These are phyloP conservation scores for Pythium utonaiense DNA, from an alignment of 352 stramenopile species.

Conservation along the genomic window DNA sequence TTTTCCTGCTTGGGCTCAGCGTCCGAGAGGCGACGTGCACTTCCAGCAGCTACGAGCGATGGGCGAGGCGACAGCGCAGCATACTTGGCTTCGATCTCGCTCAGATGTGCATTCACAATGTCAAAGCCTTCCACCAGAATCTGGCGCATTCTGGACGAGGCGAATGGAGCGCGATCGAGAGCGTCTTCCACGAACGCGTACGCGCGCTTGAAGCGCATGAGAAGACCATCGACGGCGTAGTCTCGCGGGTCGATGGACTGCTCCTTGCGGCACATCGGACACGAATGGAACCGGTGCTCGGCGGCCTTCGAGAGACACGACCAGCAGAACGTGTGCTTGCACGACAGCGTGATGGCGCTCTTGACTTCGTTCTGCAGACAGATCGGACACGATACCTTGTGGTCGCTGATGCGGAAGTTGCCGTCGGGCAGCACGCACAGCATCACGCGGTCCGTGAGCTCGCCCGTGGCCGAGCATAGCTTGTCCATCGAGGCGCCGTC, in stretches of 20 bases:
- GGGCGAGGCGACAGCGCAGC: slow-evolving; percentile 42
- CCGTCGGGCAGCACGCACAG: slow-evolving; percentile 63
- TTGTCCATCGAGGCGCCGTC: slow-evolving; percentile 49
- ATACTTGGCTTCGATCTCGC: slow-evolving; percentile 56
- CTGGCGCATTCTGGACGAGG: slow-evolving; percentile 59
- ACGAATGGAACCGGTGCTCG: slow-evolving; percentile 73
- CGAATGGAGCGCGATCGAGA: slow-evolving; percentile 46
- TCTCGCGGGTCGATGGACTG: slow-evolving; percentile 77
- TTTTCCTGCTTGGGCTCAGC: background rate
- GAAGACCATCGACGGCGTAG: slow-evolving; percentile 73
- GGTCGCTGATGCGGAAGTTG: slow-evolving; percentile 49
- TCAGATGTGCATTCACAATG: slow-evolving; percentile 44
- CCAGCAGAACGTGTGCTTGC: slow-evolving; percentile 78
- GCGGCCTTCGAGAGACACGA: slow-evolving; percentile 70
- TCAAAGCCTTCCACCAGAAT: slow-evolving; percentile 67
- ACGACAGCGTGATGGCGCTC: slow-evolving; percentile 66
- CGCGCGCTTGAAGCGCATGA: slow-evolving; percentile 72
- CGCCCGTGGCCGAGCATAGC: slow-evolving; percentile 42
- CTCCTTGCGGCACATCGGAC: slow-evolving; percentile 59
- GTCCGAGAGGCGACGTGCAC: background rate
- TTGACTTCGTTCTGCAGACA: slow-evolving; percentile 63
- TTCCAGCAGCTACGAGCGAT: slow-evolving; percentile 11
- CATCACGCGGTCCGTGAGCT: slow-evolving; percentile 67
- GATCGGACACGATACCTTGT: slow-evolving; percentile 59
- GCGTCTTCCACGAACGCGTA: slow-evolving; percentile 61